A percentile compares a stretch with the other conserved stretches of the same genome.
These are phyloP conservation scores for Colletotrichum musicola DNA, from an alignment of 2,329 filamentous ascomycete genomes.

Conservation along the genomic window DNA sequence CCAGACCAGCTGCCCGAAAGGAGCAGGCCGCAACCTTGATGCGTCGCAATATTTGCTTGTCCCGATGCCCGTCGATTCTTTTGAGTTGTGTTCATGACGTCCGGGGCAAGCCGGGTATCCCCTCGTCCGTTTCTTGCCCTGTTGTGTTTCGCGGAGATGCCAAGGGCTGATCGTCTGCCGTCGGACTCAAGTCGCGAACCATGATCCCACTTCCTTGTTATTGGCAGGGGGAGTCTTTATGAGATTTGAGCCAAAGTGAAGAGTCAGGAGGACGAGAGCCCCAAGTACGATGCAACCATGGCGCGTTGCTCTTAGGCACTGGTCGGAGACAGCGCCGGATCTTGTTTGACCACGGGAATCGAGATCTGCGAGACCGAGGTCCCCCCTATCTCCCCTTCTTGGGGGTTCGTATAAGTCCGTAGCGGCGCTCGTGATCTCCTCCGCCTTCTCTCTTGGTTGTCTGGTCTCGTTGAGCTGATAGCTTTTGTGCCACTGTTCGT, in stretches of 20 bases:
- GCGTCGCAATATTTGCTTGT: slow-evolving; percentile 29
- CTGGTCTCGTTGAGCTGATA: neutral
- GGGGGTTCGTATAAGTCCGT: slow-evolving; percentile 16
- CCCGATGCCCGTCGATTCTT: neutral
- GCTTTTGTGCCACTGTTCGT: neutral
- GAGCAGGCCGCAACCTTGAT: slow-evolving; percentile 26
- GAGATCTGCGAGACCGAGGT: neutral
- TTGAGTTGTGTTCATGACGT: neutral
- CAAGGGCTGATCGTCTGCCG: slow-evolving; percentile 12
- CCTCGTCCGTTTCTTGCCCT: neutral
- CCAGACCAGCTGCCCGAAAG: slow-evolving; percentile 14
- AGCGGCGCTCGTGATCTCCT: neutral
- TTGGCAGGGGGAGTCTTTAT: slow-evolving; percentile 3
- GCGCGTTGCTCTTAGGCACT: neutral
- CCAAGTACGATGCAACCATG: slow-evolving; percentile 4
- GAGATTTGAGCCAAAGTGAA: slow-evolving; percentile 7
- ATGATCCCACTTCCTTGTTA: slow-evolving; percentile 3
- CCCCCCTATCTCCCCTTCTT: neutral
- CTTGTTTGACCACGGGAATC: neutral
- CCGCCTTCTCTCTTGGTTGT: neutral
- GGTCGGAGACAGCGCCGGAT: slow-evolving; percentile 1
- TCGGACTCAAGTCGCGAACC: slow-evolving; percentile 21
- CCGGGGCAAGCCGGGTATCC: neutral
- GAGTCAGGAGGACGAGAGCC: slow-evolving; percentile 11
- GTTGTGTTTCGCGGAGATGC: slow-evolving; percentile 6